These are phyloP conservation scores for Boletus eberwhitei DNA, from an alignment of 768 basidiomycete genomes.

Conservation along the genomic window DNA sequence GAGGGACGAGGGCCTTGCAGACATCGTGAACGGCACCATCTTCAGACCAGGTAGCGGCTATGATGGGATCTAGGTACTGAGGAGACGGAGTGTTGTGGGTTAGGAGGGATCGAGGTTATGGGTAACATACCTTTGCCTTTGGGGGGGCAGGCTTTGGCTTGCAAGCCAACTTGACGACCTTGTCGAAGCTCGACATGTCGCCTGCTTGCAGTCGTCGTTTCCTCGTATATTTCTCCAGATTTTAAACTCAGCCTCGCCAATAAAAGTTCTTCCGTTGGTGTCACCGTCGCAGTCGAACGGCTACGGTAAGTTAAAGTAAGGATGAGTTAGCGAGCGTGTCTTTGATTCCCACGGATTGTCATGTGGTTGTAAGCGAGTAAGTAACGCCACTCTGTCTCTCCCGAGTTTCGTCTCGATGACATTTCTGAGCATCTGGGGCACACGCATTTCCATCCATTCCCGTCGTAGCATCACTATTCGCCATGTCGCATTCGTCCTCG, in stretches of 20 bases:
- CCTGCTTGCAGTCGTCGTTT: constrained; percentile 1
- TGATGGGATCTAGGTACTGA: constrained; percentile 94
- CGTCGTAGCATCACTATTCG: constrained; percentile 23
- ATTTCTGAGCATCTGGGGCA: background rate
- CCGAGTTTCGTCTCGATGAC: background rate
- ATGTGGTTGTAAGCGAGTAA: background rate
- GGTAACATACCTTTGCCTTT: constrained; percentile 77
- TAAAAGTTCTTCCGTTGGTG: no score
- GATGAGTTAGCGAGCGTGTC: background rate
- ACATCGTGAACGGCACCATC: constrained; percentile 93
- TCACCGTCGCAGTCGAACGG: no score
- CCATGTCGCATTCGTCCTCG: constrained; percentile 18
- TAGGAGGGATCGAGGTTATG: background rate
- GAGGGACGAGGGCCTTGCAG: constrained; percentile 79
- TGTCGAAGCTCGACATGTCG: constrained; percentile 75
- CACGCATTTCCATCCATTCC: background rate
- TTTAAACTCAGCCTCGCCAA: constrained; percentile 29
- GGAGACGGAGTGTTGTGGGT: background rate
- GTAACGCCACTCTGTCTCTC: background rate
- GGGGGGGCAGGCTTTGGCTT: constrained; percentile 96
- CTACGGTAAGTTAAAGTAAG: no score
- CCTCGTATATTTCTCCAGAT: constrained; percentile 6
- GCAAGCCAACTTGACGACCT: constrained; percentile 94
- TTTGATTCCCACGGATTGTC: background rate
- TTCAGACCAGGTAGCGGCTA: constrained; percentile 94